phyloP scores from a whole-genome alignment of 169 alveolate species.

The Plasmodium ovale region DNA sequence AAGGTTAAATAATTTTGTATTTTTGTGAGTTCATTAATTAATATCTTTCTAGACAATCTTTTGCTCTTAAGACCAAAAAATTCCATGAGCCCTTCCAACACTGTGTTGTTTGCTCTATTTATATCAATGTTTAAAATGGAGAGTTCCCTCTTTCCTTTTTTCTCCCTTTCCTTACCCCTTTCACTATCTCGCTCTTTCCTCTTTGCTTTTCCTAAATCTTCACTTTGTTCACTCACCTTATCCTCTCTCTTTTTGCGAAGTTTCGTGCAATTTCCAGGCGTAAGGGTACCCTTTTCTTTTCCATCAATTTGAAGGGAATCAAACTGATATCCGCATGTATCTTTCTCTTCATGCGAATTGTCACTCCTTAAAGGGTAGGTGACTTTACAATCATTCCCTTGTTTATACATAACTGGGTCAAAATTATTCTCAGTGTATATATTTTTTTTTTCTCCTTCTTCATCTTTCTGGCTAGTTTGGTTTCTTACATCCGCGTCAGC shows the following conservation, averaged over 20 bases:
- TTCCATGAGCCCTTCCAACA: conserved; percentile 54
- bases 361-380: neutral
- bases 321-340: no score
- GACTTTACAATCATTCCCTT: neutral
- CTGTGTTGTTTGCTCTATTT: conserved; percentile 25
- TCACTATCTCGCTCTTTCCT: neutral
- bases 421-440: no score
- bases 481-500: no score
- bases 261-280: neutral
- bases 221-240: neutral
- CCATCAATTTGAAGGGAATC: neutral
- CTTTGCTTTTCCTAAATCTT: neutral
- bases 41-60: conserved; percentile 37
- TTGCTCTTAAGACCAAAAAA: conserved; percentile 59
- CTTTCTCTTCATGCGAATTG: neutral
- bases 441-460: no score
- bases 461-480: no score
- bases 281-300: neutral
- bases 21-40: conserved; percentile 24
- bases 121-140: conserved; percentile 55
- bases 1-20: conserved; percentile 55
- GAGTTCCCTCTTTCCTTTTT: neutral
- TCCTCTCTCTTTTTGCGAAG: neutral
- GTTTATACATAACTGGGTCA: no score
- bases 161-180: no score